These are phyloP conservation scores for Ophiosphaerella korrae DNA, from an alignment of 2,329 filamentous ascomycete species.

Conservation along the genomic window DNA sequence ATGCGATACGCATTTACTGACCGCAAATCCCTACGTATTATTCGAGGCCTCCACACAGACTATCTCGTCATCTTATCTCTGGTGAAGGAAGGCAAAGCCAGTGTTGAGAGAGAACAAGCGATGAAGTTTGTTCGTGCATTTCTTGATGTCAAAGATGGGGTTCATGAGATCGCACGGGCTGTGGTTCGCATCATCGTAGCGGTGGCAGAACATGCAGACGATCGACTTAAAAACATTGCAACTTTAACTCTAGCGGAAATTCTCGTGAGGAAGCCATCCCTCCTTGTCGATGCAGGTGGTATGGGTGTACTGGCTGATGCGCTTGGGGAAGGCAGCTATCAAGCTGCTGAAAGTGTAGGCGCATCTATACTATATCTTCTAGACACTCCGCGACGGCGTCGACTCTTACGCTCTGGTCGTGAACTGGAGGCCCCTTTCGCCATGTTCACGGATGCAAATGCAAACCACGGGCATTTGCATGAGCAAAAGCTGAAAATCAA, in stretches of 20 bases:
- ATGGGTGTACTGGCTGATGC: slow-evolving; percentile 89
- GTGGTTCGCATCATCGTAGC: slow-evolving; percentile 89
- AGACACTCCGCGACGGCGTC: slow-evolving; percentile 79
- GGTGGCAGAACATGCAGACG: slow-evolving; percentile 83
- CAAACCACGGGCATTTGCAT: slow-evolving; percentile 56
- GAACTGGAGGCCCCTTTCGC: slow-evolving; percentile 87
- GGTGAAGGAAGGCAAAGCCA: slow-evolving; percentile 95
- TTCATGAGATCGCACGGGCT: slow-evolving; percentile 82
- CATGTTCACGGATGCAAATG: slow-evolving; percentile 82
- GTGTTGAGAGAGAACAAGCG: slow-evolving; percentile 94
- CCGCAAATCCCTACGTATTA: slow-evolving; percentile 83
- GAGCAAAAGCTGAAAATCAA: slow-evolving; percentile 79
- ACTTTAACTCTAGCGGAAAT: slow-evolving; percentile 93
- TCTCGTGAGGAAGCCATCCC: slow-evolving; percentile 79
- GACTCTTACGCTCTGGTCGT: slow-evolving; percentile 83
- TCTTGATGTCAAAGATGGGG: slow-evolving; percentile 90
- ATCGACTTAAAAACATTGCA: slow-evolving; percentile 86
- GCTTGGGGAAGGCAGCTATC: slow-evolving; percentile 86
- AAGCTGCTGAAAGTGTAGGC: slow-evolving; percentile 86
- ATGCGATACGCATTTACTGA: slow-evolving; percentile 95
- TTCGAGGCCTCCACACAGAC: slow-evolving; percentile 86
- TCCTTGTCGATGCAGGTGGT: slow-evolving; percentile 83
- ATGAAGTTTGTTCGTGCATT: slow-evolving; percentile 96
- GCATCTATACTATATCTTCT: slow-evolving; percentile 88
- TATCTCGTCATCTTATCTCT: slow-evolving; percentile 89